Conservation (phyloP, 148 eudicot species). For the Silene latifolia region DNA sequence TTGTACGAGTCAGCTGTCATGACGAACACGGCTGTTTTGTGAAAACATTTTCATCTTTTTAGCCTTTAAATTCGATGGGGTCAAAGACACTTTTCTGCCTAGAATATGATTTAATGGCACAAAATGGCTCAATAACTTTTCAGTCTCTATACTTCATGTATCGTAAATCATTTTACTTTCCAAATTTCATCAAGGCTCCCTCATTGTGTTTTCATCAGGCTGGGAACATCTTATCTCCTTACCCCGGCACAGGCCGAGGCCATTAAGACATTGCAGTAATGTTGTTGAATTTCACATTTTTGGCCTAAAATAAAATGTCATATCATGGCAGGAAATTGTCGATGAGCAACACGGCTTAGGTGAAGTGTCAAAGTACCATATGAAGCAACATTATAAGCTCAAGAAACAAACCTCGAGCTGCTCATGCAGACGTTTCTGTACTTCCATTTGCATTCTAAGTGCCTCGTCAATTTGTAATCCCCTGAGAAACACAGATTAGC, state of each 20-base stretch:
- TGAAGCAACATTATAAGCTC: background rate
- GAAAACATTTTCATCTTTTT: background rate
- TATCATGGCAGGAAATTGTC: background rate
- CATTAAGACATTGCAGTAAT: no score
- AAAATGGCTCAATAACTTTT: no score
- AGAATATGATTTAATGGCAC: no score
- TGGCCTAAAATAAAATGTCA: background rate
- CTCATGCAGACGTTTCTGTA: conserved; percentile 85
- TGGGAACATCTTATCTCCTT: no score
- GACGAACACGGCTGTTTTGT: background rate
- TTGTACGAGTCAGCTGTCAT: background rate
- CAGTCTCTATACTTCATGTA: no score
- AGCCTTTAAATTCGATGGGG: background rate
- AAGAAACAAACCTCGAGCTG: conserved; percentile 70
- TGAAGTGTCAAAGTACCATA: no score
- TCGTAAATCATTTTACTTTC: no score
- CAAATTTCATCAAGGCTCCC: no score
- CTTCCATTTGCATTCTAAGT: conserved; percentile 91
- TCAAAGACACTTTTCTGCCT: background rate
- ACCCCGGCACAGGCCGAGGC: no score
- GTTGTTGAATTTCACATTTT: no score
- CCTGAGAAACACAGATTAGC: conserved; percentile 25
- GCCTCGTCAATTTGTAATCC: conserved; percentile 68
- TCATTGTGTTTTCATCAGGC: no score
- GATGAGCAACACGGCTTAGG: background rate